A percentile compares a stretch with the other conserved stretches of the same genome.
Conservation (phyloP, 1,139 yeast species). For the Taphrina communis region DNA sequence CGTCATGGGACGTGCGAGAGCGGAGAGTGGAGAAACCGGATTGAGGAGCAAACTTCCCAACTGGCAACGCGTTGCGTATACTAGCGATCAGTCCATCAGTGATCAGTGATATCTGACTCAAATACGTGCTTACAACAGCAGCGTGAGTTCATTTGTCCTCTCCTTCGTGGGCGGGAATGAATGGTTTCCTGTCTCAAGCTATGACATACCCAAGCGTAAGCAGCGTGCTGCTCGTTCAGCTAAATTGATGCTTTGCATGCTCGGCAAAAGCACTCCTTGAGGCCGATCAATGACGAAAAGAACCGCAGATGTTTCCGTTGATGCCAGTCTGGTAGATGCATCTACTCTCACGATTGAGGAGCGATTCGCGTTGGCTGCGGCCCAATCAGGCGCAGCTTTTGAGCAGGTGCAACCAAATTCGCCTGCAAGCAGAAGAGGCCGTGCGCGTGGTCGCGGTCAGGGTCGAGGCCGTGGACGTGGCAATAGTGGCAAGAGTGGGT, state of each 20-base stretch:
- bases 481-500: neutral
- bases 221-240: too few relatives aligned
- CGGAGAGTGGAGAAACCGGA: constrained; percentile 12
- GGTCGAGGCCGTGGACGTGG: constrained; percentile 38
- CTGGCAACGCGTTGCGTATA: too few relatives aligned
- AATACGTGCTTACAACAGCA: too few relatives aligned
- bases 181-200: too few relatives aligned
- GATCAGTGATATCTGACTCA: neutral
- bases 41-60: constrained; percentile 6
- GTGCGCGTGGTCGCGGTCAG: constrained; percentile 27
- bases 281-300: constrained; percentile 2
- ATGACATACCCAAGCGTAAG: too few relatives aligned
- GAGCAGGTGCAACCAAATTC: neutral
- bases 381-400: constrained; percentile 1
- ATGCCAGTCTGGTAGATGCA: neutral
- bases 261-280: too few relatives aligned
- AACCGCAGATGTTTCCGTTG: neutral
- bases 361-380: constrained; percentile 9
- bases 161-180: too few relatives aligned
- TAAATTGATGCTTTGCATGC: too few relatives aligned
- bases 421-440: neutral
- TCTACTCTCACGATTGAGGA: constrained; percentile 9
- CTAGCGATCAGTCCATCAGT: constrained; percentile 4
- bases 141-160: too few relatives aligned
- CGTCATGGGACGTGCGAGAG: neutral